Evolutionary conservation across 2,329 filamentous ascomycete species (phyloP), one percentile per base, ranked within the genome.

Genomic region (Hypoxylon sp.): DNA sequence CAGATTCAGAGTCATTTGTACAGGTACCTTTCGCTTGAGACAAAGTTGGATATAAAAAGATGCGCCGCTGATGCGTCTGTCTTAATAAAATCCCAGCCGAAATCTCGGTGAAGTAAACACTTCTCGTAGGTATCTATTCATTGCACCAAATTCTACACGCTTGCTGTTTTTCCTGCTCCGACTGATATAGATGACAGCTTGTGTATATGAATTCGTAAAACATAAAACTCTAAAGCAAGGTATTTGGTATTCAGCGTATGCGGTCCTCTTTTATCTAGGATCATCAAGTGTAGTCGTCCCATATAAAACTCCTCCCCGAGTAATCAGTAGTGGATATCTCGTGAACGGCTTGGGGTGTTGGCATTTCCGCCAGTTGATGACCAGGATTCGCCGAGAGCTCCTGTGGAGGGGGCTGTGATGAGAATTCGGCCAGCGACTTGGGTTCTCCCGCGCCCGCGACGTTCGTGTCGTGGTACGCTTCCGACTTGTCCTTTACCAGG

Each of bases 241-340:
- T 62, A 55, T 63, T 23, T 60, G 58, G 38, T 38, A 60, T 60
- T 49, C n/a, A 36, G 41, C 11, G 5, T 46, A 13, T 5, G 5
- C 17, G 17, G 45, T 13, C 23, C 23, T 10, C 34, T 36, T 11
- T 36, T 46, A 17, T 41, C 13, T 36, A 32, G 48, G 43, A 60
- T 52, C 36, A 36, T 52, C 4, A 14, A n/a, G 6, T 36, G 34
- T 36, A 36, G 13, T 36, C 34, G 13, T 36, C 34, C 14, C 9
- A 36, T 5, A 36, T 36, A 14, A 36, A 36, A 32, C 50, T 55
- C 14, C 41, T 45, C 3, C 43, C 41, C 2, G 25, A 17, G 23
- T 65, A 50, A 21, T 60, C n/a, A 17, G 2, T 25, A 30, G 23
- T 5, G 2, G 62, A 56, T 56, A 65, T 65, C 56, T 65, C 62